Evolutionary conservation across 306 rosid species (phyloP).

Genomic region (Crataegus laevigata): DNA sequence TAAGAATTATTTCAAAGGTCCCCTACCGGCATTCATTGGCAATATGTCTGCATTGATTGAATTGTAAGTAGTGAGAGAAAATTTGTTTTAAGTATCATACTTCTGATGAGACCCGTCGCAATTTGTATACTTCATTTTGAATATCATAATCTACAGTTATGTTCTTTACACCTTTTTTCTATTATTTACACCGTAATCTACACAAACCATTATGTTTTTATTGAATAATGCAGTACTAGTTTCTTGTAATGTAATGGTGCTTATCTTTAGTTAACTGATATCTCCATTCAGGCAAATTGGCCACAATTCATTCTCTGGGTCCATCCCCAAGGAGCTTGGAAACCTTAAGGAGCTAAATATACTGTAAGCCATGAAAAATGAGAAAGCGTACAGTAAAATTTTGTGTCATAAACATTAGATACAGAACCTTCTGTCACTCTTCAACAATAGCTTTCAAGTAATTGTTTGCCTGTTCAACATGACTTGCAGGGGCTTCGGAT

Average conservation of each 20-base stretch:
- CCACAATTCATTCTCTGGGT: conserved; percentile 14
- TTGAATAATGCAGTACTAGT: too few species aligned
- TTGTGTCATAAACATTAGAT: background rate
- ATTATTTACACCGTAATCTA: too few species aligned
- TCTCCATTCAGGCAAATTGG: conserved; percentile 8
- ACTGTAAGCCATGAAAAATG: conserved; percentile 12
- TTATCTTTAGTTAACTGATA: background rate
- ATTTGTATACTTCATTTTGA: background rate
- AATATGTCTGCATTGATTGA: background rate
- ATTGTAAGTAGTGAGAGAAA: conserved; percentile 10
- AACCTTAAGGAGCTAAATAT: conserved; percentile 5
- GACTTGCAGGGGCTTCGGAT: conserved; percentile 4
- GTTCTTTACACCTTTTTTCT: background rate
- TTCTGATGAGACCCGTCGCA: background rate
- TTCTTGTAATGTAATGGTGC: too few species aligned
- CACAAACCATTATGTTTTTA: too few species aligned
- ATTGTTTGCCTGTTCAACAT: background rate
- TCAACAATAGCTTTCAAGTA: background rate
- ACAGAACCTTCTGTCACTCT: background rate
- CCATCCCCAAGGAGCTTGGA: conserved; percentile 31
- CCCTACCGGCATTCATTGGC: conserved; percentile 18
- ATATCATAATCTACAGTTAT: background rate
- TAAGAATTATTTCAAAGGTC: conserved; percentile 13
- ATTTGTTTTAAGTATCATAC: background rate
- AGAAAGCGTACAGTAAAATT: background rate